phyloP scores from a whole-genome alignment of 2,329 filamentous ascomycete species.

The Verticillium dahliae region DNA sequence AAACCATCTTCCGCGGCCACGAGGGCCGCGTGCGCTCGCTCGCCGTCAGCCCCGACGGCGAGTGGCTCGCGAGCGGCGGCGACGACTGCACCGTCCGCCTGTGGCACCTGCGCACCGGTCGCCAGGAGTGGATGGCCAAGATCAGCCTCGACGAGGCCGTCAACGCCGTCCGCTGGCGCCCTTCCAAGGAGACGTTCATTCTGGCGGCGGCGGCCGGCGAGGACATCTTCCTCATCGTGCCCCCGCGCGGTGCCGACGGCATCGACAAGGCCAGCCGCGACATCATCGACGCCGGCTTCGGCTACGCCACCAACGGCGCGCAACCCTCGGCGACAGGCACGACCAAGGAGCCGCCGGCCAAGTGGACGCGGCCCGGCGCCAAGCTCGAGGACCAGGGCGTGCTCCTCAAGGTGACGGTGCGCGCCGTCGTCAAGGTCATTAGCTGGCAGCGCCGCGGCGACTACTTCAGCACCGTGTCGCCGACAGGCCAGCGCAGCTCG shows the following conservation, averaged over 20 bases:
- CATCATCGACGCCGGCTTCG: slow-evolving; percentile 82
- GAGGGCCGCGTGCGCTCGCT: slow-evolving; percentile 81
- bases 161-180: slow-evolving; percentile 84
- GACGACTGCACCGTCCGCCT: slow-evolving; percentile 90
- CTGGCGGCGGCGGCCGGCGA: slow-evolving; percentile 81
- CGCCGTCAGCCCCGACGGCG: slow-evolving; percentile 76
- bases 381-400: slow-evolving; percentile 73
- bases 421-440: slow-evolving; percentile 76
- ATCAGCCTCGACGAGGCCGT: slow-evolving; percentile 74
- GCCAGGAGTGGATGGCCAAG: slow-evolving; percentile 79
- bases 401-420: slow-evolving; percentile 72
- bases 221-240: slow-evolving; percentile 78
- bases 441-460: slow-evolving; percentile 93
- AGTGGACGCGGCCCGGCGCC: slow-evolving; percentile 74
- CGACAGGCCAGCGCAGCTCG: slow-evolving; percentile 67
- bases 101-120: slow-evolving; percentile 81
- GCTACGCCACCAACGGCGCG: slow-evolving; percentile 69
- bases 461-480: slow-evolving; percentile 88
- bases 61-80: slow-evolving; percentile 84
- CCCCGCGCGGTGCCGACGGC: slow-evolving; percentile 65
- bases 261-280: slow-evolving; percentile 69
- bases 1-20: slow-evolving; percentile 82
- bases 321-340: slow-evolving; percentile 46
- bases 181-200: slow-evolving; percentile 71
- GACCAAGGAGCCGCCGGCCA: slow-evolving; percentile 69